Conservation (phyloP, 176 grass and related monocot species). For the Zoysia japonica region DNA sequence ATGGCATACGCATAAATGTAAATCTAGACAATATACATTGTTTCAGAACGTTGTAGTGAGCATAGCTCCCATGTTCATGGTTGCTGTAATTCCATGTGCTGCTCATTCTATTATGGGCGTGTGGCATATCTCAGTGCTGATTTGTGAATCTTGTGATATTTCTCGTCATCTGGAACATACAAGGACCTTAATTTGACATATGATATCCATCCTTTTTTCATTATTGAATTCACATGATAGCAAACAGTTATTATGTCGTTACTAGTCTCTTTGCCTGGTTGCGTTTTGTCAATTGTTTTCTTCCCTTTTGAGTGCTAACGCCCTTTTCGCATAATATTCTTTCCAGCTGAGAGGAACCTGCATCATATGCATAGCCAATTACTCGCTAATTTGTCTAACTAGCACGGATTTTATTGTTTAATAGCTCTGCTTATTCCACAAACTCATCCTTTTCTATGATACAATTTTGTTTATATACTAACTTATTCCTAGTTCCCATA, state of each 20-base stretch:
- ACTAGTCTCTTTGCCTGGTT: not conserved
- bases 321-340: not conserved
- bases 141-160: not conserved
- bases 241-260: not conserved
- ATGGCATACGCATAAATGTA: not conserved
- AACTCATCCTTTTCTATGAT: not conserved
- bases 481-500: not conserved
- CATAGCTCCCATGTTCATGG: not conserved
- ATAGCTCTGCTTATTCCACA: conserved; percentile 13
- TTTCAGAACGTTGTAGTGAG: not conserved
- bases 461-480: not conserved
- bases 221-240: conserved; percentile 21
- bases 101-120: not conserved
- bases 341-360: not conserved
- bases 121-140: not conserved
- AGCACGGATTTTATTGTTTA: not conserved
- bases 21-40: conserved; percentile 4
- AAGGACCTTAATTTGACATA: not conserved
- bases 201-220: not conserved
- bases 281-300: not conserved
- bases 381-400: not conserved
- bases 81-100: not conserved
- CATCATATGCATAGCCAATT: not conserved
- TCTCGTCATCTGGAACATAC: not conserved
- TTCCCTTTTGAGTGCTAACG: not conserved